phyloP scores from a whole-genome alignment of 805 yeast genomes.

The Metschnikowia baotianmanensis region DNA sequence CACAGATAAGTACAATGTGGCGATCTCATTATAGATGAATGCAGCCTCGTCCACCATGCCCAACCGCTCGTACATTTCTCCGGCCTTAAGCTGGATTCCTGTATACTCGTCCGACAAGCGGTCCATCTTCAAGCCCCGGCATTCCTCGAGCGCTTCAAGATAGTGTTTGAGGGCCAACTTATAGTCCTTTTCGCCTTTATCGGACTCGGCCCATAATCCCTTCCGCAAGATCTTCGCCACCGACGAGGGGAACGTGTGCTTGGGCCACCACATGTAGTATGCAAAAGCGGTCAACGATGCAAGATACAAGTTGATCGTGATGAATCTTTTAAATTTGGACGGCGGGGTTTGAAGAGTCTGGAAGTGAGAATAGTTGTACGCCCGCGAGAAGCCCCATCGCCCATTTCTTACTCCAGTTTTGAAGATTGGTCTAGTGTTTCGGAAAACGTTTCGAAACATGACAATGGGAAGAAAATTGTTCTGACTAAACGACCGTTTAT shows the following conservation, averaged over 20 bases:
- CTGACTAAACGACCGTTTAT: not conserved
- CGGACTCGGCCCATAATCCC: constrained; percentile 82
- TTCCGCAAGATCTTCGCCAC: constrained; percentile 72
- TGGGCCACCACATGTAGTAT: constrained; percentile 58
- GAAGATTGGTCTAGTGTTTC: not conserved
- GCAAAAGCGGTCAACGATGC: constrained; percentile 24
- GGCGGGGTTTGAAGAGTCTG: constrained; percentile 14
- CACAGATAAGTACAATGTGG: constrained; percentile 55
- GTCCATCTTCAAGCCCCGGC: constrained; percentile 54
- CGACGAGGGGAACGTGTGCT: constrained; percentile 61
- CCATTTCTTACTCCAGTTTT: not conserved
- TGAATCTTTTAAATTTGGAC: constrained; percentile 15
- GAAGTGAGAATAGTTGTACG: constrained; percentile 17
- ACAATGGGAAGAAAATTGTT: not conserved
- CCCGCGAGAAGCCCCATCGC: constrained; percentile 4
- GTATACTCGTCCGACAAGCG: constrained; percentile 77
- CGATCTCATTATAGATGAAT: constrained; percentile 63
- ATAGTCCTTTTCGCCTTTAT: constrained; percentile 60
- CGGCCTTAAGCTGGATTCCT: constrained; percentile 83
- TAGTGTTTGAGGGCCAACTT: constrained; percentile 68
- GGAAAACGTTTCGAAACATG: constrained; percentile 2
- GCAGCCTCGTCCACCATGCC: constrained; percentile 62
- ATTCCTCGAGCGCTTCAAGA: constrained; percentile 67
- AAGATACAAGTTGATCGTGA: constrained; percentile 14
- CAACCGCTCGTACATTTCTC: constrained; percentile 79